A percentile compares a stretch with the other conserved stretches of the same genome.
Evolutionary conservation across 2,329 filamentous ascomycete genomes (phyloP).

Genomic region (Helminthosporium solani): DNA sequence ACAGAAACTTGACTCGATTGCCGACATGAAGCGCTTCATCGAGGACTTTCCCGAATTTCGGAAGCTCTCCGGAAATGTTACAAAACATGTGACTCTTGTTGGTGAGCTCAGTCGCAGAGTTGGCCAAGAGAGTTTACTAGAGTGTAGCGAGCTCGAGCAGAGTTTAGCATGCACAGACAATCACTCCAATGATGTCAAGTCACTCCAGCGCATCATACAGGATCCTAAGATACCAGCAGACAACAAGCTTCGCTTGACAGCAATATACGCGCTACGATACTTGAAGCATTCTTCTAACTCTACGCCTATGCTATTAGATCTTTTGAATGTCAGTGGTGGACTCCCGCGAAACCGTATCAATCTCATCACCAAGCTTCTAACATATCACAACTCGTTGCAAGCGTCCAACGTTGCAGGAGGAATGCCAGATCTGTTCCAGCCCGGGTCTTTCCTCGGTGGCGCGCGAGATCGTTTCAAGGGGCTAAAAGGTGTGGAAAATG

Average conservation of each 20-base stretch:
- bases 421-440: conserved; percentile 89
- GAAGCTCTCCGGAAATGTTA: conserved; percentile 95
- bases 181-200: conserved; percentile 88
- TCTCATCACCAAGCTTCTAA: conserved; percentile 77
- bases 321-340: conserved; percentile 80
- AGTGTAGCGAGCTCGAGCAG: conserved; percentile 96
- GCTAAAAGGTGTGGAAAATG: conserved; percentile 95
- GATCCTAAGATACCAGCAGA: conserved; percentile 73
- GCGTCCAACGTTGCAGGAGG: conserved; percentile 69
- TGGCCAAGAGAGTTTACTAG: conserved; percentile 80
- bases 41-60: conserved; percentile 98
- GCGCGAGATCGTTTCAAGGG: conserved; percentile 88
- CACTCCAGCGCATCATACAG: conserved; percentile 82
- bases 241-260: conserved; percentile 85
- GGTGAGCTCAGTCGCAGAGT: conserved; percentile 89
- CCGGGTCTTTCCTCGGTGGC: conserved; percentile 81
- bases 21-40: conserved; percentile 98
- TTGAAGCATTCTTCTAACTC: conserved; percentile 82
- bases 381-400: conserved; percentile 85
- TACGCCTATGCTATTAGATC: conserved; percentile 79
- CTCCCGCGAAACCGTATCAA: conserved; percentile 74
- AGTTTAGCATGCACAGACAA: conserved; percentile 97
- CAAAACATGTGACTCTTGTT: conserved; percentile 95
- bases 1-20: conserved; percentile 93
- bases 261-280: conserved; percentile 93